Base-by-base conservation (phyloP, 208 protist species). In the Endotrypanum monterogeii region DNA sequence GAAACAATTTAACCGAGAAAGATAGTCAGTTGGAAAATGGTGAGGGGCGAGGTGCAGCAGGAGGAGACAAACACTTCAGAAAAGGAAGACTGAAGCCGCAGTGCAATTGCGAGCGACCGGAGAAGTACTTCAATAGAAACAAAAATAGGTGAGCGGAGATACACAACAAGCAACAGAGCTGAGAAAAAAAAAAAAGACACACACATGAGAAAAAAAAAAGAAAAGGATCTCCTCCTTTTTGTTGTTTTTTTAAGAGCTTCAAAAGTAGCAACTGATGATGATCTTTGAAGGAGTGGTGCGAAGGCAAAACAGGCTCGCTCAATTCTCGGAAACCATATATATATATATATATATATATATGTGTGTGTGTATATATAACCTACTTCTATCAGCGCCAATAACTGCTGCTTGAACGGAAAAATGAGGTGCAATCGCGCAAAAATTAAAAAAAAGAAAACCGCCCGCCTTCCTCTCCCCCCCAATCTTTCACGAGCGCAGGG, bases 141-240 rank as follows among this genome's bases (percentile, higher is more conserved):
- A 46, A 35, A 7, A 46, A 23, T 50, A 48, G 14, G 35, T 54
- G 61, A 70, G 20, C 66, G 12, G 61, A 25, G 48, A 48, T 35
- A 35, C 37, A 56, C 44, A 48, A 48, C 8, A 48, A 5, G 12
- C 44, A 5, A 48, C 8, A 48, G 44, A 5, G 12, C 20, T 39
- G 37, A 48, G 46, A 20, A 18, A 46, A 46, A 25, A 20, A 28
- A 2, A 65, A 0, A 28, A 74, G 6, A 41, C 25, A 46, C 39
- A 56, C 23, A 28, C 39, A 66, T 1, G 3, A 67, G 54, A 67
- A 28, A 74, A 6, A 37, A 74, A 32, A 32, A 66, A 62, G 61
- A 52, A 62, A 60, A 8, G 0, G 32, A 37, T 5, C 0, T 6
- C 51, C 52, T 12, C 51, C 9, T 7, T 30, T n/a, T 56, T 9